Evolutionary conservation across 495 filamentous ascomycete species (phyloP), one percentile per base, ranked within the genome.

Genomic region (Penicillium coffeae): DNA sequence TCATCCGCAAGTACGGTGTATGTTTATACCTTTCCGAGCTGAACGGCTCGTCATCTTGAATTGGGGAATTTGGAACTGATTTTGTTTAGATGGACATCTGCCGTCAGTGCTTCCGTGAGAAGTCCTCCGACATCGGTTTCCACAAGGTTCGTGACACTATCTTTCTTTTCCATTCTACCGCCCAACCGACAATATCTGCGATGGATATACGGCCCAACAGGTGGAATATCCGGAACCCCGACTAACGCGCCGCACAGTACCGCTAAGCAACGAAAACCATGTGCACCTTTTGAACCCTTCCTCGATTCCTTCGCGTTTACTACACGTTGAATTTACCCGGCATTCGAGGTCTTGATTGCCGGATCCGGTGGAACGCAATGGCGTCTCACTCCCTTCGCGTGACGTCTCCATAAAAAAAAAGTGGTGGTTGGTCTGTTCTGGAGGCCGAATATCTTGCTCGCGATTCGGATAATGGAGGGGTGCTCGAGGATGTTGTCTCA

Each of bases 41-140:
- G 5, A 32, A 8, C 5, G 42, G 34, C 21, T 21, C 13, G 10
- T 15, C 13, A 33, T 47, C 45, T 35, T 16, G 21, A 21, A 35
- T 15, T 43, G 32, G 25, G 9, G 38, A 25, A 46, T 8, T 33
- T 40, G 32, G 32, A 46, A 52, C 64, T 67, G 59, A 68, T 19
- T 34, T 48, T 27, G 47, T 61, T 49, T 46, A 72, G 70, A 74
- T 98, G 68, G 91, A 96, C 78, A 92, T 97, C 82, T 96, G 92
- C 87, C 88, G 90, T 83, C 91, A 98, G 78, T 97, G 93, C 86
- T 98, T 98, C 84, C 79, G 93, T 68, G 93, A 98, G 84, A 96
- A 97, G 84, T 78, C 84, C 56, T 62, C 78, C 68, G 92, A 96
- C 72, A 96, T 98, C 74, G 93, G 93, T 63, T 98, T 98, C 82